Base-by-base conservation (phyloP, 441 rosid genomes). In the Francoa sonchifolia region DNA sequence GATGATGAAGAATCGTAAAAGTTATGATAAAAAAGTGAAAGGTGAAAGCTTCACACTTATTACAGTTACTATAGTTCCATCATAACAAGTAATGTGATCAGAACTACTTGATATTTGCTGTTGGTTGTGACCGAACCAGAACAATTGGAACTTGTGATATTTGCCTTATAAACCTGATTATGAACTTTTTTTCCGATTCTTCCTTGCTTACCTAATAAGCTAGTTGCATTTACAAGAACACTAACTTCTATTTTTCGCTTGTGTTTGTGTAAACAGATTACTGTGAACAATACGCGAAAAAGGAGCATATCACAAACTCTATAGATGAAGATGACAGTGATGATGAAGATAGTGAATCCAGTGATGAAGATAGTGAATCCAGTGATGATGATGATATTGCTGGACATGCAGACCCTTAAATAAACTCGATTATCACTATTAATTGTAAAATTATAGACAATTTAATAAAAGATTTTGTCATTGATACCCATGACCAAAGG, bases 21-120 rank as follows among this genome's bases (percentile, higher is more conserved):
- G 63, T 46, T 77, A 77, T 36, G 77, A 77, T 47, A 58, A 60
- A 44, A 77, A 71, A 65, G 86, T 77, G 41, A 69, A 65, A 77
- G 86, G 82, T 74, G 31, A 55, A 37, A 22, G 33, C 28, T 19
- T 33, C 41, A 18, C 19, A 0, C 30, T 11, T 18, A 52, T 19
- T 43, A 18, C 18, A 17, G 19, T 22, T 36, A 37, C 27, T n/a
- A 22, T 8, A 16, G 17, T 44, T 8, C 30, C n/a, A n/a, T n/a
- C n/a, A n/a, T n/a, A n/a, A n/a, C n/a, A n/a, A n/a, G n/a, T n/a
- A n/a, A n/a, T n/a, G n/a, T n/a, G n/a, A n/a, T n/a, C n/a, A n/a
- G n/a, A n/a, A n/a, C 34, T 19, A 19, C 46, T 34, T 34, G 39
- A 1, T 13, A 6, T 32, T 32, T 4, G 7, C 10, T 32, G 36